phyloP scores from a whole-genome alignment of 805 yeast species.

The Yamadazyma ubonensis region DNA sequence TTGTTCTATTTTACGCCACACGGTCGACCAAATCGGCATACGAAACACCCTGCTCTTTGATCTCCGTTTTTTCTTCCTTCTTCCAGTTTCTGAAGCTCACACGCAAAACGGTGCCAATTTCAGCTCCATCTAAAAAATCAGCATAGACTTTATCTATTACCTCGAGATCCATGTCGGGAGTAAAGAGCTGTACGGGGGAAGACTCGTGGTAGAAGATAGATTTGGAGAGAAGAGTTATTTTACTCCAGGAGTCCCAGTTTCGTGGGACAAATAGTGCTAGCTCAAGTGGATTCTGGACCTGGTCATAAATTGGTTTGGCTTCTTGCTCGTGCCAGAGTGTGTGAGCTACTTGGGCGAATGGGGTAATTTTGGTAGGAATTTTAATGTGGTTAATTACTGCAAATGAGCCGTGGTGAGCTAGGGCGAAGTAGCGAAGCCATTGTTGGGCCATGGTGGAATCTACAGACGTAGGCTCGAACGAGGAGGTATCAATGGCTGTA shows the following conservation, averaged over 20 bases:
- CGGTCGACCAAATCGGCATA: no score
- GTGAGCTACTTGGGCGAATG: not conserved
- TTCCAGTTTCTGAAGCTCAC: no score
- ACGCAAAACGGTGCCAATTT: no score
- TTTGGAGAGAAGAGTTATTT: conserved; percentile 40
- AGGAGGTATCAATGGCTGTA: not conserved
- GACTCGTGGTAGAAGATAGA: conserved; percentile 19
- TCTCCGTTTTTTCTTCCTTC: no score
- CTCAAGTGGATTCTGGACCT: not conserved
- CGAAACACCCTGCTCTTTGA: no score
- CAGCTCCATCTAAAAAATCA: not conserved
- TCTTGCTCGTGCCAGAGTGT: not conserved
- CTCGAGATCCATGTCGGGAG: not conserved
- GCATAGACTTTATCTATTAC: conserved; percentile 1
- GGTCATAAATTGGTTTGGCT: not conserved
- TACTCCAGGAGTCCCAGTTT: conserved; percentile 53
- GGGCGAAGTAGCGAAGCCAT: conserved; percentile 28
- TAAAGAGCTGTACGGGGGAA: conserved; percentile 1
- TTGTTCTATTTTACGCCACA: no score
- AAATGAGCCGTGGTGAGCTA: conserved; percentile 30
- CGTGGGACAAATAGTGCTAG: conserved; percentile 34
- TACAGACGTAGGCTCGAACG: conserved; percentile 14
- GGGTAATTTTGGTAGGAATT: not conserved
- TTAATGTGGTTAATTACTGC: not conserved
- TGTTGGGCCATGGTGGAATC: conserved; percentile 32